A percentile compares a stretch with the other conserved stretches of the same genome.
phyloP scores from a whole-genome alignment of 2,329 filamentous ascomycete genomes.

The Xylariomycetidae sp. region DNA sequence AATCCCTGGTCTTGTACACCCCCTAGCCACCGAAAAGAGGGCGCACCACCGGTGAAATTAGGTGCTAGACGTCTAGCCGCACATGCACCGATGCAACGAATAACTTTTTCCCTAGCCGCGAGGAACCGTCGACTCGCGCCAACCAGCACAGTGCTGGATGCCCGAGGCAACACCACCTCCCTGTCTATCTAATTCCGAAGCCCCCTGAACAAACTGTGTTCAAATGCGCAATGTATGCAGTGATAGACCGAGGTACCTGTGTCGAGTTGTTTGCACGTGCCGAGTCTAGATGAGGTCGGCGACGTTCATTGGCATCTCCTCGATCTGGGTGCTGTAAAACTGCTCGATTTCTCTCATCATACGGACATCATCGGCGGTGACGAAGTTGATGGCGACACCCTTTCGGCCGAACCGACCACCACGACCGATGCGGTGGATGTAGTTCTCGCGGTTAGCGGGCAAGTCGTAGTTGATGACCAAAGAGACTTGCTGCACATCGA shows the following conservation, averaged over 20 bases:
- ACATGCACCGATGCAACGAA: constrained; percentile 27
- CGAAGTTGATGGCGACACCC: constrained; percentile 99
- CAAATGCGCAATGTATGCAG: constrained; percentile 21
- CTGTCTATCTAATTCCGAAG: constrained; percentile 25
- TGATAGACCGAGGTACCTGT: constrained; percentile 18
- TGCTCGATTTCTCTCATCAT: constrained; percentile 99
- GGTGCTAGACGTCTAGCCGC: constrained; percentile 27
- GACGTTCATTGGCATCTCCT: constrained; percentile 99
- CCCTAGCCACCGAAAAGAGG: too few relatives aligned
- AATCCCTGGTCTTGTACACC: too few relatives aligned
- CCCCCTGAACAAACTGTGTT: constrained; percentile 18
- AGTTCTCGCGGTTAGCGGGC: constrained; percentile 98
- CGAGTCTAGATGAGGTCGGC: constrained; percentile 65
- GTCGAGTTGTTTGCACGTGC: constrained; percentile 8
- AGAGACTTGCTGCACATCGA: constrained; percentile 99
- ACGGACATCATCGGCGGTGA: constrained; percentile 96
- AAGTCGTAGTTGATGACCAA: constrained; percentile 99
- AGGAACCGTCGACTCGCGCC: constrained; percentile 13
- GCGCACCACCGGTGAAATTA: constrained; percentile 25
- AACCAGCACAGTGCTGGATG: constrained; percentile 13
- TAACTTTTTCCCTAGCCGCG: constrained; percentile 23
- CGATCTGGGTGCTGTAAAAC: constrained; percentile 99
- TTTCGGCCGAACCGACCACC: constrained; percentile 99
- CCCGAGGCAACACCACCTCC: constrained; percentile 11
- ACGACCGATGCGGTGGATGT: constrained; percentile 99